Conservation (phyloP, 768 basidiomycete genomes). For the Mrakia blollopis region DNA sequence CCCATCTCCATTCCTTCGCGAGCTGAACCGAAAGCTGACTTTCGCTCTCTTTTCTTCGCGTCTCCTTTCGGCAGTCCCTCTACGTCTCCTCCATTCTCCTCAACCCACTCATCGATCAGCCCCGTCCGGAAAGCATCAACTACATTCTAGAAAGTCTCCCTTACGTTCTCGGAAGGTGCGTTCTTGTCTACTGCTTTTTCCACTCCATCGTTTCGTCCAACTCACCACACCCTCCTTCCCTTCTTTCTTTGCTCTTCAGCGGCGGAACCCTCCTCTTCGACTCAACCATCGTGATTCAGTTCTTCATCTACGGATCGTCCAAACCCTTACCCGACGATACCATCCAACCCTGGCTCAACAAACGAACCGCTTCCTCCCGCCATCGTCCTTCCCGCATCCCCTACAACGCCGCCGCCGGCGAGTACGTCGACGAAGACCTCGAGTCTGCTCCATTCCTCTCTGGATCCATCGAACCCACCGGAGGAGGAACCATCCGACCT, state of each 20-base stretch:
- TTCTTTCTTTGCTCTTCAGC: conserved; percentile 8
- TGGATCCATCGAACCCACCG: background rate
- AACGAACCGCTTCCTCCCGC: background rate
- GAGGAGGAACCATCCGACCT: background rate
- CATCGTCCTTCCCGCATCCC: background rate
- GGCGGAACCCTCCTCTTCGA: conserved; percentile 92
- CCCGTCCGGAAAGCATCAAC: conserved; percentile 56
- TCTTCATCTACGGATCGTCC: conserved; percentile 58
- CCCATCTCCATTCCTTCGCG: background rate
- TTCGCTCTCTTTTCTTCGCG: background rate
- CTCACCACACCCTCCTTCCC: conserved; percentile 54
- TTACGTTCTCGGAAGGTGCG: conserved; percentile 29
- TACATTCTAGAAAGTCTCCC: conserved; percentile 62
- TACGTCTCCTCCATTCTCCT: conserved; percentile 61
- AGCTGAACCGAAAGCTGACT: background rate
- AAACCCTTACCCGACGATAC: conserved; percentile 2
- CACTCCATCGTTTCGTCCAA: background rate
- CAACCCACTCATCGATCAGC: conserved; percentile 56
- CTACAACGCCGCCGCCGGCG: background rate
- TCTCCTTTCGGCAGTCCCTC: conserved; percentile 38
- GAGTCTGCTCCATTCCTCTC: background rate
- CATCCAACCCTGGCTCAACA: conserved; percentile 19
- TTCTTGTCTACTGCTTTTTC: background rate
- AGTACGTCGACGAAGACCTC: background rate
- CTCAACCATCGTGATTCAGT: conserved; percentile 81